phyloP scores from a whole-genome alignment of 768 basidiomycete genomes.

The Neoboletus brunneissimus region DNA sequence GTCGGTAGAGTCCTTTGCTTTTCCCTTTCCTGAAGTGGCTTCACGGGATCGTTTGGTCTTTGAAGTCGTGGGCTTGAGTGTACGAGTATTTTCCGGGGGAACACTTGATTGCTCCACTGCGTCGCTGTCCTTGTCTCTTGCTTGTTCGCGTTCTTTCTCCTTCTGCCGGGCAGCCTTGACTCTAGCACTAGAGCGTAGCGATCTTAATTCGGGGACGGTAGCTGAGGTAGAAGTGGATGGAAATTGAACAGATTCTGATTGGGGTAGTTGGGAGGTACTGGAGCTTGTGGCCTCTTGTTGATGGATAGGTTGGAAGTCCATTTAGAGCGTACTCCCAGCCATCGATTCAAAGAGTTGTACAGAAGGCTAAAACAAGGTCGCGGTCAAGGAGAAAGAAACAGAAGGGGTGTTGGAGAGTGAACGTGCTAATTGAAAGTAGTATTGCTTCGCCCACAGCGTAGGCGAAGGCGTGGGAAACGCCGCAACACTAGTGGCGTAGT shows the following conservation, averaged over 20 bases:
- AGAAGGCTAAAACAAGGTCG: conserved; percentile 25
- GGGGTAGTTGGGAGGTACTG: conserved; percentile 45
- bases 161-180: conserved; percentile 74
- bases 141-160: conserved; percentile 53
- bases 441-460: conserved; percentile 22
- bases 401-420: conserved; percentile 12
- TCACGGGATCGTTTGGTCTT: conserved; percentile 56
- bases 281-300: conserved; percentile 69
- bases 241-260: conserved; percentile 35
- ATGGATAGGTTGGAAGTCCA: conserved; percentile 81
- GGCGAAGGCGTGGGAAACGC: conserved; percentile 33
- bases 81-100: conserved; percentile 44
- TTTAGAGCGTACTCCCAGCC: conserved; percentile 87
- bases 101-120: conserved; percentile 40
- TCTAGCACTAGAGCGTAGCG: conserved; percentile 71
- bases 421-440: conserved; percentile 25
- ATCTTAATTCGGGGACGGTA: conserved; percentile 49
- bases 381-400: conserved; percentile 26
- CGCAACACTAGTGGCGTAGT: conserved; percentile 9
- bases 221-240: conserved; percentile 35
- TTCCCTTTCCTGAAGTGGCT: conserved; percentile 51
- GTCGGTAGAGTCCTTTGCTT: conserved; percentile 57
- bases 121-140: conserved; percentile 54
- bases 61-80: conserved; percentile 36
- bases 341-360: conserved; percentile 52